Percentiles rank a stretch among this genome's conserved stretches.
phyloP scores from a whole-genome alignment of 2,329 filamentous ascomycete genomes.

The Fusarium longipes region DNA sequence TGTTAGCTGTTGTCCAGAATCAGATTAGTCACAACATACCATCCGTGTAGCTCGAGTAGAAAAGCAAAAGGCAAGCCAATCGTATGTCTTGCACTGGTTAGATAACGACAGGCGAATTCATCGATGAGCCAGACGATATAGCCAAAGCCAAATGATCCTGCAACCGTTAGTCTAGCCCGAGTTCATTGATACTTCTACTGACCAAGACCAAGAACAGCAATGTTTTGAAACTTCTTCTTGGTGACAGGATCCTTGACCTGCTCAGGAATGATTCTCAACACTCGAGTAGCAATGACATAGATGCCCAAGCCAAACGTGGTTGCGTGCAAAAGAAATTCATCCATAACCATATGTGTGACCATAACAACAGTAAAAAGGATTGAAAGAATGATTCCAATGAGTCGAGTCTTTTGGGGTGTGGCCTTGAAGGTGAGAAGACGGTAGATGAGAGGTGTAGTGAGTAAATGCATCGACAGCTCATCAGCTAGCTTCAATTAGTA shows the following conservation, averaged over 20 bases:
- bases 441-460: slow-evolving; percentile 55
- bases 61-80: slow-evolving; percentile 54
- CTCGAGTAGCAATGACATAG: slow-evolving; percentile 49
- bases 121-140: slow-evolving; percentile 56
- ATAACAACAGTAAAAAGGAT: slow-evolving; percentile 50
- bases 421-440: slow-evolving; percentile 54
- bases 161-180: background rate
- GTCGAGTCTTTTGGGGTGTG: slow-evolving; percentile 40
- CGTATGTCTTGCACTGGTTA: slow-evolving; percentile 45
- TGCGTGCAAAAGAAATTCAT: slow-evolving; percentile 56
- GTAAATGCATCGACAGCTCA: slow-evolving; percentile 56
- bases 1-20: background rate
- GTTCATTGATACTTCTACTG: background rate
- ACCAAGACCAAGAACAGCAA: slow-evolving; percentile 39
- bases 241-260: slow-evolving; percentile 47
- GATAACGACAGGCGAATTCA: slow-evolving; percentile 48
- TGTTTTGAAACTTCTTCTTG: slow-evolving; percentile 33
- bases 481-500: slow-evolving; percentile 47
- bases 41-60: slow-evolving; percentile 56
- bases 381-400: slow-evolving; percentile 38
- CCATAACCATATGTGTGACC: slow-evolving; percentile 56
- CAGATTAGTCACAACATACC: slow-evolving; percentile 43
- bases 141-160: slow-evolving; percentile 52
- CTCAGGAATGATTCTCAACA: slow-evolving; percentile 48
- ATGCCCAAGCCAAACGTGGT: slow-evolving; percentile 51